Evolutionary conservation across 2,329 filamentous ascomycete genomes (phyloP), one percentile per base, ranked within the genome.

Genomic region (Didymella pomorum): DNA sequence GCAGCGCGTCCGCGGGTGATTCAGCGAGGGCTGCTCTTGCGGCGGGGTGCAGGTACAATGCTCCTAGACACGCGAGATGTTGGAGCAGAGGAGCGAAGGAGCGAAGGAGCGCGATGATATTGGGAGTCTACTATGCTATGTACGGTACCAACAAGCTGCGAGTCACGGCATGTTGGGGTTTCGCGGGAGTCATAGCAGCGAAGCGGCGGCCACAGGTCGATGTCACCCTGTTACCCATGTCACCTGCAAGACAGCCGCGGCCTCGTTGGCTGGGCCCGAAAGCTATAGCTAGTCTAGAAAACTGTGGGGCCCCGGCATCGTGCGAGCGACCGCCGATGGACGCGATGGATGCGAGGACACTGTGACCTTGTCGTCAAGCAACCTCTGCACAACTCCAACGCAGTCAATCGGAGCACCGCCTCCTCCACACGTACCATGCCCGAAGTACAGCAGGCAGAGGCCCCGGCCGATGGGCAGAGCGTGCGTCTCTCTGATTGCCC

Each of bases 391-490:
- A 9, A 11, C 28, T 11, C 9, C 28, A 29, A 12, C 11, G 10
- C 9, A 29, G 6, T 29, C 7, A 29, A 10, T 8, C 4, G 25
- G 28, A 12, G 31, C 31, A 33, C 14, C 31, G 29, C 11, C 31
- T 35, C 45, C 43, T 48, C 43, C 54, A 53, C 50, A 64, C 35
- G 60, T 61, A 63, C 37, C 52, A 76, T 76, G 73, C 64, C 74
- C 20, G 69, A 74, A 66, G 68, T 59, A 68, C 66, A 67, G 61
- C 63, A 61, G 62, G 31, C 50, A 21, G 58, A 64, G 51, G 62
- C 63, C 62, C 69, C 54, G 58, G 67, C 62, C 67, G 67, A 60
- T 35, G 58, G 45, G 25, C 68, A 63, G 50, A 68, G 64, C 47
- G 71, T 74, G 64, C 45, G 71, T 68, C 18, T 35, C n/a, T 5